phyloP scores from a whole-genome alignment of 2,329 filamentous ascomycete genomes.

The Madurella mycetomatis region DNA sequence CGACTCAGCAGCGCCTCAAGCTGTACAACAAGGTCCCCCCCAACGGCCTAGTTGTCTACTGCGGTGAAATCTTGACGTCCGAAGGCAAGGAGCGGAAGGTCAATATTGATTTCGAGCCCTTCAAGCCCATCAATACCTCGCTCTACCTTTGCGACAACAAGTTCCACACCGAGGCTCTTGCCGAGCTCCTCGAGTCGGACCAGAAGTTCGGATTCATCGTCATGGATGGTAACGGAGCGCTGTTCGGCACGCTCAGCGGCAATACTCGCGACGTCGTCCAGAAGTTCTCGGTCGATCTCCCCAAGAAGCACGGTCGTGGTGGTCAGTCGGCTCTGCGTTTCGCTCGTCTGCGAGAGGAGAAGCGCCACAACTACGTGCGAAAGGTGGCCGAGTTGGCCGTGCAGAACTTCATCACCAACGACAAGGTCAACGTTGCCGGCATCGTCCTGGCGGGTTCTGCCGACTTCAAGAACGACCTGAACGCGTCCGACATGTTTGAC shows the following conservation, averaged over 20 bases:
- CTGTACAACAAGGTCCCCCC: constrained; percentile 98
- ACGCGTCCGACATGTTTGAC: constrained; percentile 97
- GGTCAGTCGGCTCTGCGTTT: constrained; percentile 99
- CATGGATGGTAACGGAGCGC: constrained; percentile 98
- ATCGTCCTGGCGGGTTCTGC: constrained; percentile 94
- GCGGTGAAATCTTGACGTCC: constrained; percentile 98
- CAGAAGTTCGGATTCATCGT: constrained; percentile 99
- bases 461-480: constrained; percentile 99
- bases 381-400: constrained; percentile 97
- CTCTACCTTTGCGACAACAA: constrained; percentile 99
- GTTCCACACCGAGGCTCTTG: constrained; percentile 96
- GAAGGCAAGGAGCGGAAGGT: constrained; percentile 99
- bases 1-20: constrained; percentile 97
- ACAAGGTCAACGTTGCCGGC: constrained; percentile 97
- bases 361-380: constrained; percentile 99
- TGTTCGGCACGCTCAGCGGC: constrained; percentile 94
- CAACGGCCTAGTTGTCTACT: constrained; percentile 97
- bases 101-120: constrained; percentile 99
- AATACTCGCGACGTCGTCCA: constrained; percentile 96
- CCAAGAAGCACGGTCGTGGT: constrained; percentile 99
- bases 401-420: constrained; percentile 96
- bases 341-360: constrained; percentile 97
- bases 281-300: constrained; percentile 97
- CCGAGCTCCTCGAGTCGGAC: constrained; percentile 95
- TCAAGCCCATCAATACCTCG: constrained; percentile 99